A percentile compares a stretch with the other conserved stretches of the same genome.
These are phyloP conservation scores for Saturnispora sanitii DNA, from an alignment of 805 yeast species.

Conservation along the genomic window DNA sequence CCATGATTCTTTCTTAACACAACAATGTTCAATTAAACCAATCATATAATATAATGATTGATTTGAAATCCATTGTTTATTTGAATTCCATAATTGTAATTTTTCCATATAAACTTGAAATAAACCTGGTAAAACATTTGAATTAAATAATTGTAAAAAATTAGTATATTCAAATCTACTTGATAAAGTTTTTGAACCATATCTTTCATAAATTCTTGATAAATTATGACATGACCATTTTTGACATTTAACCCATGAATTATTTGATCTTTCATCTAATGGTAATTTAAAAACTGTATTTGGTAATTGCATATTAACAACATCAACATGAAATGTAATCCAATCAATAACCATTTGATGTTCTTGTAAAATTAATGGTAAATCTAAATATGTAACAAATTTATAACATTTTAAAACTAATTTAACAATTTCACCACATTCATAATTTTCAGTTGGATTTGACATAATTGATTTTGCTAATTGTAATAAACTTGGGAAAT, in stretches of 20 bases:
- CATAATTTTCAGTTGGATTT: slow-evolving; percentile 18
- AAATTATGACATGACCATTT: slow-evolving; percentile 87
- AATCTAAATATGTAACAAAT: slow-evolving; percentile 68
- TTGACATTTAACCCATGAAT: slow-evolving; percentile 65
- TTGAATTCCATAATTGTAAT: slow-evolving; percentile 64
- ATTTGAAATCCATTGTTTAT: slow-evolving; percentile 58
- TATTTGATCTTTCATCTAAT: slow-evolving; percentile 38
- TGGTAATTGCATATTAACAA: slow-evolving; percentile 55
- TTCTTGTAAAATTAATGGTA: slow-evolving; percentile 59
- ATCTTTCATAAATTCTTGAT: slow-evolving; percentile 59
- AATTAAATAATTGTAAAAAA: slow-evolving; percentile 46
- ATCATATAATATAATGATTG: slow-evolving; percentile 57
- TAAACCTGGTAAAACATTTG: slow-evolving; percentile 64
- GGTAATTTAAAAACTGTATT: slow-evolving; percentile 39
- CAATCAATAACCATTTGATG: slow-evolving; percentile 47
- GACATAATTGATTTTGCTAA: slow-evolving; percentile 53
- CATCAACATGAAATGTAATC: slow-evolving; percentile 66
- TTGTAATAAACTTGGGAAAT: slow-evolving; percentile 58
- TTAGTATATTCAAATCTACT: slow-evolving; percentile 46
- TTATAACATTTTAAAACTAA: slow-evolving; percentile 71
- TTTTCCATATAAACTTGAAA: slow-evolving; percentile 53
- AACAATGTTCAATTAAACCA: slow-evolving; percentile 51
- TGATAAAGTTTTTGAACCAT: slow-evolving; percentile 42
- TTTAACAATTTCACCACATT: slow-evolving; percentile 63
- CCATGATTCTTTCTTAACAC: slow-evolving; percentile 58